Percentiles rank a stretch among this genome's conserved stretches.
These are phyloP conservation scores for Pontederia paniculata DNA, from an alignment of 176 grass and related monocot species.

Conservation along the genomic window DNA sequence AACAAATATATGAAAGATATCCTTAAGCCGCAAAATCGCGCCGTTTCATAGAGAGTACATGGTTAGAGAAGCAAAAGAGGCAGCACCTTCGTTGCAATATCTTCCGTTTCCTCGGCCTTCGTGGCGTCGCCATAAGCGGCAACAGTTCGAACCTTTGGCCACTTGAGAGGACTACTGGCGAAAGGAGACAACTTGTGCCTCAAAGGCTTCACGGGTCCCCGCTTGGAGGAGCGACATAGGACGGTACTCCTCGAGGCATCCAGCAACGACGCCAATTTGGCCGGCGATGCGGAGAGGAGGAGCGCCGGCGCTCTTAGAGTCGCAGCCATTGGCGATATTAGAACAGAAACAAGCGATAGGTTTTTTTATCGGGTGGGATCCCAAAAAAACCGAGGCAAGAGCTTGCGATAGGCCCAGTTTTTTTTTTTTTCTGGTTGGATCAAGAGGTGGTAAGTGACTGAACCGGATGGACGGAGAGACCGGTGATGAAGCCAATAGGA, in stretches of 20 bases:
- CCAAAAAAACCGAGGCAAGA: too few species aligned
- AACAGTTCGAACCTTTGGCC: constrained; percentile 9
- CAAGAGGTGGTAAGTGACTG: too few species aligned
- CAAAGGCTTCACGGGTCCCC: constrained; percentile 14
- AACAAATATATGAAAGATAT: too few species aligned
- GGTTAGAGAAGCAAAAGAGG: not conserved
- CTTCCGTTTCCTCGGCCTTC: constrained; percentile 11
- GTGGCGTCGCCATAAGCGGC: constrained; percentile 20
- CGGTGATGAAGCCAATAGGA: too few species aligned
- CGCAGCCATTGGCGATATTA: constrained; percentile 31
- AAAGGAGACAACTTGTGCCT: constrained; percentile 19
- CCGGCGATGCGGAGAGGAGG: constrained; percentile 16
- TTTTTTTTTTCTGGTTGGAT: too few species aligned
- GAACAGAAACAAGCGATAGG: not conserved
- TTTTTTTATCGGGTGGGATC: too few species aligned
- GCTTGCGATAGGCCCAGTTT: too few species aligned
- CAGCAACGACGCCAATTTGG: not conserved
- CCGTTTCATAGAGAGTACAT: too few species aligned
- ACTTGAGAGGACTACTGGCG: not conserved
- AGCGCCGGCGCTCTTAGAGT: constrained; percentile 35
- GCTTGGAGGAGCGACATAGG: constrained; percentile 14
- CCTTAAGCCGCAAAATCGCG: not conserved
- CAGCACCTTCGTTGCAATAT: not conserved
- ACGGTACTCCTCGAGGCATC: not conserved
- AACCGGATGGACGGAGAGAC: too few species aligned